Evolutionary conservation across 2,329 filamentous ascomycete genomes (phyloP).

Genomic region (Spiromastix sp.): DNA sequence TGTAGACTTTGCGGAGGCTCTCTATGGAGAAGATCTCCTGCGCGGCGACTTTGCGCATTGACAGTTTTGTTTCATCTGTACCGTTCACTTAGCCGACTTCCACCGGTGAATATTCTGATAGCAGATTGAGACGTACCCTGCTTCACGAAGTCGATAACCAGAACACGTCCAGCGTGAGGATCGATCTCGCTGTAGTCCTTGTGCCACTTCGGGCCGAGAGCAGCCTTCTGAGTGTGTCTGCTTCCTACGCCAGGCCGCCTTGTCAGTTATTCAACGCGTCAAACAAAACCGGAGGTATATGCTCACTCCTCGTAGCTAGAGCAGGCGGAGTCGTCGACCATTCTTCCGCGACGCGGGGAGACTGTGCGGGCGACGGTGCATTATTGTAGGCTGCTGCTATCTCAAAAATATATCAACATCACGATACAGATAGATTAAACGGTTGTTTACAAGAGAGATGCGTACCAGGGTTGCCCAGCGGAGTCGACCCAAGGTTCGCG

Average conservation of each 20-base stretch:
- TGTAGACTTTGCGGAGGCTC: conserved; percentile 36
- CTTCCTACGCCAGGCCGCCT: conserved; percentile 1
- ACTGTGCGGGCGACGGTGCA: conserved; percentile 3
- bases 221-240: conserved; percentile 7
- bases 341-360: conserved; percentile 9
- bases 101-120: neutral
- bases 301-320: neutral
- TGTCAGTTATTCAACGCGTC: conserved; percentile 1
- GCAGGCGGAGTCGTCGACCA: conserved; percentile 1
- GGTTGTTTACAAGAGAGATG: neutral
- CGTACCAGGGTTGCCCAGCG: conserved; percentile 3
- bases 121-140: conserved; percentile 15
- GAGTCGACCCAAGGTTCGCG: conserved; percentile 6
- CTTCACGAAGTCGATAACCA: conserved; percentile 42
- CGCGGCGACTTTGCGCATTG: conserved; percentile 35
- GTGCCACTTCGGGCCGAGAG: conserved; percentile 25
- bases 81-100: conserved; percentile 1
- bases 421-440: neutral
- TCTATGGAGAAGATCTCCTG: conserved; percentile 39
- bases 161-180: conserved; percentile 30
- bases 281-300: neutral
- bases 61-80: conserved; percentile 25
- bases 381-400: neutral
- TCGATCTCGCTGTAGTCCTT: conserved; percentile 21
- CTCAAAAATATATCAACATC: neutral